Percentiles rank a stretch among this genome's conserved stretches.
These are phyloP conservation scores for Phaeosphaeria sp. DNA, from an alignment of 2,329 filamentous ascomycete genomes.

Conservation along the genomic window DNA sequence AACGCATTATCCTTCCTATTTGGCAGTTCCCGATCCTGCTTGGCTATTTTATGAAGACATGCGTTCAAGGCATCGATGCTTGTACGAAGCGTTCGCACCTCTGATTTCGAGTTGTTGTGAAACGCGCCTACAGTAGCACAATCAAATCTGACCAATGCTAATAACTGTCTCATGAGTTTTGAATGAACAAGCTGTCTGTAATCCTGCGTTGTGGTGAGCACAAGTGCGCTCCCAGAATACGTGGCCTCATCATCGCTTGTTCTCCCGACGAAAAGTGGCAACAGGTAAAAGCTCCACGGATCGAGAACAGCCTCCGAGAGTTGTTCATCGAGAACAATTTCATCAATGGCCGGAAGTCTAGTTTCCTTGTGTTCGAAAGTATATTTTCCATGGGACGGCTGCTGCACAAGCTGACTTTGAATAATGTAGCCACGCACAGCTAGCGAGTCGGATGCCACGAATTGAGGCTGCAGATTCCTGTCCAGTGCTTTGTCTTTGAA, in stretches of 20 bases:
- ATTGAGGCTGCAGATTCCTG: constrained; percentile 1
- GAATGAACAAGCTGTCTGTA: neutral
- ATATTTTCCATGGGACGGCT: neutral
- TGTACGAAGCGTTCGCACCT: neutral
- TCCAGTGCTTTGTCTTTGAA: neutral
- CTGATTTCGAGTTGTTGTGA: neutral
- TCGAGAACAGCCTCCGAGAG: neutral
- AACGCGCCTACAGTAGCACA: neutral
- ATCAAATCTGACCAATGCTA: neutral
- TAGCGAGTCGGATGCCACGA: neutral
- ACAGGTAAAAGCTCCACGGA: neutral
- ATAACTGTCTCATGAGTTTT: neutral
- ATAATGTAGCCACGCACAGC: constrained; percentile 1
- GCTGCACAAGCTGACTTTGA: neutral
- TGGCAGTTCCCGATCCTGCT: neutral
- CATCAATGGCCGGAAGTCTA: neutral
- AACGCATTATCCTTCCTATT: neutral
- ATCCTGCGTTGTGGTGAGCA: neutral
- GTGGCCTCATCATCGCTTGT: neutral
- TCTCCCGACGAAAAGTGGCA: neutral
- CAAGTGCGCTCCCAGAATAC: neutral
- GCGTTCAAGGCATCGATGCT: neutral
- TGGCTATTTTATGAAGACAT: neutral
- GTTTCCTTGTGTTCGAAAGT: neutral
- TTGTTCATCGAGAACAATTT: neutral